These are phyloP conservation scores for Apiospora saccharicola DNA, from an alignment of 2,329 filamentous ascomycete species.

Conservation along the genomic window DNA sequence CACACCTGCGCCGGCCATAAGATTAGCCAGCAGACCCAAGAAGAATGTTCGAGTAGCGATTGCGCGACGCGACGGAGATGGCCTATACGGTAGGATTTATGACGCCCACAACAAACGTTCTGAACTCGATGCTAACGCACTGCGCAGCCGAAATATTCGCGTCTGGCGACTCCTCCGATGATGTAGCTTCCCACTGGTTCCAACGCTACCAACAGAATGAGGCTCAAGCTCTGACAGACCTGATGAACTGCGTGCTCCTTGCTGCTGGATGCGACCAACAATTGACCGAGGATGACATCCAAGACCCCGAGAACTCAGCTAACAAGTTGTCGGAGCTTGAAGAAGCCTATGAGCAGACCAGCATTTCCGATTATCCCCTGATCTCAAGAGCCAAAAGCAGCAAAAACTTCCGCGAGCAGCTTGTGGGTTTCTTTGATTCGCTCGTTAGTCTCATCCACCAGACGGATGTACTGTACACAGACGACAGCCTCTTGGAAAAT, in stretches of 20 bases:
- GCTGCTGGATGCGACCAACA: constrained; percentile 82
- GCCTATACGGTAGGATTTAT: constrained; percentile 60
- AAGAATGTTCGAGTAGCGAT: constrained; percentile 62
- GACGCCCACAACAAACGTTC: constrained; percentile 27
- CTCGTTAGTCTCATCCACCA: constrained; percentile 82
- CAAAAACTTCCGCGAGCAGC: constrained; percentile 77
- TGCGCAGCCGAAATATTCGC: constrained; percentile 68
- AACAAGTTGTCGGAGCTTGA: constrained; percentile 85
- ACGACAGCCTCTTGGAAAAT: constrained; percentile 82
- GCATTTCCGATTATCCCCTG: constrained; percentile 87
- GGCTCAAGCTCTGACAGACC: constrained; percentile 63
- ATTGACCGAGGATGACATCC: constrained; percentile 83
- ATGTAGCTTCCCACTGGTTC: constrained; percentile 68
- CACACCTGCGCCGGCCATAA: constrained; percentile 35
- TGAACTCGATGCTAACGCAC: constrained; percentile 36
- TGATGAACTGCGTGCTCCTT: constrained; percentile 72
- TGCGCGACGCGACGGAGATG: constrained; percentile 58
- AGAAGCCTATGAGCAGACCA: constrained; percentile 77
- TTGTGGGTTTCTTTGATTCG: constrained; percentile 80
- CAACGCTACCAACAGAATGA: constrained; percentile 63
- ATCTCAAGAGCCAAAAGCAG: constrained; percentile 82
- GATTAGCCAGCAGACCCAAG: constrained; percentile 61
- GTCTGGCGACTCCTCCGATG: constrained; percentile 58
- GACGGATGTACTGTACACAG: constrained; percentile 81
- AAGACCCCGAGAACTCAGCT: constrained; percentile 86